These are phyloP conservation scores for Calonectria pseudoturangicola DNA, from an alignment of 2,329 filamentous ascomycete genomes.

Conservation along the genomic window DNA sequence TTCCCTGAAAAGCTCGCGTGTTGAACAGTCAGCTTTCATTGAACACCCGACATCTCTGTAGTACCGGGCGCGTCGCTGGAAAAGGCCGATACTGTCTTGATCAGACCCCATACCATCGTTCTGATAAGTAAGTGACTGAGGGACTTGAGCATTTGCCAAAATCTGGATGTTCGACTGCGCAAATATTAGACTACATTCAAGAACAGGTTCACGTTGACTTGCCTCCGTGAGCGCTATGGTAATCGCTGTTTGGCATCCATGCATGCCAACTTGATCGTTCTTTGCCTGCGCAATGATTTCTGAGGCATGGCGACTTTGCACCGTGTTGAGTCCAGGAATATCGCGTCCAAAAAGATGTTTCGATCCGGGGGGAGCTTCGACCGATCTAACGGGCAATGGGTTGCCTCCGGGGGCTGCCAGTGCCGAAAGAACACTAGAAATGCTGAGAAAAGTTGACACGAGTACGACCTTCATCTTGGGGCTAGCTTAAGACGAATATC, in stretches of 20 bases:
- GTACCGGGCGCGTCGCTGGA: background rate
- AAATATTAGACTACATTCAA: background rate
- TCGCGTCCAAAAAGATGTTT: background rate
- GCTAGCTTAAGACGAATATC: background rate
- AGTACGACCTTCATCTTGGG: background rate
- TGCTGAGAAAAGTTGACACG: background rate
- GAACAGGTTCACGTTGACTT: background rate
- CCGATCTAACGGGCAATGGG: too few relatives aligned
- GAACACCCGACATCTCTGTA: background rate
- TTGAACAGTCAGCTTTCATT: background rate
- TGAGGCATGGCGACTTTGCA: background rate
- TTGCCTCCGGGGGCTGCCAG: background rate
- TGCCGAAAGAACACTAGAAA: background rate
- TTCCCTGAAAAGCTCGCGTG: background rate
- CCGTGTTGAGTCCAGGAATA: background rate
- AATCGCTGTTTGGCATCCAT: background rate
- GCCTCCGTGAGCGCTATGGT: constrained; percentile 7
- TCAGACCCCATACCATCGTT: constrained; percentile 4
- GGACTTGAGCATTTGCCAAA: background rate
- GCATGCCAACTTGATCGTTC: background rate
- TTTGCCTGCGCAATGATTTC: background rate
- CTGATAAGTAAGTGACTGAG: background rate
- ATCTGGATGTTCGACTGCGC: background rate
- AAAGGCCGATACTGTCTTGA: background rate
- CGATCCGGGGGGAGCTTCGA: background rate